Conservation (phyloP, 2,329 filamentous ascomycete genomes). For the Sporothrix sp. region DNA sequence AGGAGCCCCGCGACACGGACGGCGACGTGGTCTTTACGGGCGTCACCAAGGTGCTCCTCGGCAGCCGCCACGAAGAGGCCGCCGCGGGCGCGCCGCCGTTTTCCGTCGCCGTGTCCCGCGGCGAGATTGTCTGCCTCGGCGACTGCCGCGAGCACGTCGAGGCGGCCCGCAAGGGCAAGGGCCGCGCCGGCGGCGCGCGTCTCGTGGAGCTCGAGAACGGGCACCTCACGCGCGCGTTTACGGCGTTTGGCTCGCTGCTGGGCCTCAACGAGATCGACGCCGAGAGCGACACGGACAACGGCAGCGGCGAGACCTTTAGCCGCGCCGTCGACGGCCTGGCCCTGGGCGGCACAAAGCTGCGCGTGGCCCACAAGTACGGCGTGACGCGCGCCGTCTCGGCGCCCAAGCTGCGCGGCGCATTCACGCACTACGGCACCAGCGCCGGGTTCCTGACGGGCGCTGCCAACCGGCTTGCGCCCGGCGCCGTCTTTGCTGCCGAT, state of each 20-base stretch:
- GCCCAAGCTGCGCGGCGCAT: conserved; percentile 34
- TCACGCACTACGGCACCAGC: conserved; percentile 45
- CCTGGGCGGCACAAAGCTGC: conserved; percentile 47
- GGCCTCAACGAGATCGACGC: conserved; percentile 55
- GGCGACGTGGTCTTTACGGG: conserved; percentile 46
- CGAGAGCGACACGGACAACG: conserved; percentile 46
- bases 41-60: conserved; percentile 41
- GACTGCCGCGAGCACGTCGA: conserved; percentile 37
- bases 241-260: conserved; percentile 49
- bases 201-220: conserved; percentile 46
- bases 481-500: conserved; percentile 44
- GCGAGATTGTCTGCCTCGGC: conserved; percentile 48
- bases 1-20: conserved; percentile 32
- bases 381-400: conserved; percentile 50
- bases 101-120: conserved; percentile 40
- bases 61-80: conserved; percentile 30
- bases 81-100: conserved; percentile 10
- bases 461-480: conserved; percentile 34
- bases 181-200: too few species aligned
- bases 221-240: conserved; percentile 50
- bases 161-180: conserved; percentile 22
- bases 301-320: conserved; percentile 40
- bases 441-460: conserved; percentile 48
- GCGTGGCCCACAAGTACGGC: conserved; percentile 43
- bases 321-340: conserved; percentile 48